phyloP scores from a whole-genome alignment of 192 early-diverging fungal genomes.

The Dimargaris verticillata region DNA sequence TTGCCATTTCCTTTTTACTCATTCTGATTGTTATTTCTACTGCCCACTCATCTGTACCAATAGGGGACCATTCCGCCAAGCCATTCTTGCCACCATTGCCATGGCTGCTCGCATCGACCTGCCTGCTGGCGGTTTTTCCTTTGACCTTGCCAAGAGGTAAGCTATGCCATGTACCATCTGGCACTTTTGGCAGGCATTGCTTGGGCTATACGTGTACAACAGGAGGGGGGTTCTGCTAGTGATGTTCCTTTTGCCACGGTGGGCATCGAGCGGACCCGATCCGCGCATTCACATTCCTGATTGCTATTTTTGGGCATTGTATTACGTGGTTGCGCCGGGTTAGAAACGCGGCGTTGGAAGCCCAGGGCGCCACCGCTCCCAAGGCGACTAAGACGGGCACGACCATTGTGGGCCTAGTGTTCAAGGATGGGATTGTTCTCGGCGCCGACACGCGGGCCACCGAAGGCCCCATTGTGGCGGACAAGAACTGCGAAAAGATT shows the following conservation, averaged over 20 bases:
- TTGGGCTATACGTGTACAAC: no score
- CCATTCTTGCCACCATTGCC: neutral
- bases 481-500: conserved; percentile 99
- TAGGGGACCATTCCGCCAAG: neutral
- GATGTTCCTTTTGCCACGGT: no score
- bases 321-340: no score
- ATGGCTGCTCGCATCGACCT: neutral
- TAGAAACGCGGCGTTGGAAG: conserved; percentile 56
- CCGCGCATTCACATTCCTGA: no score
- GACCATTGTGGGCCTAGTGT: conserved; percentile 87
- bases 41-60: neutral
- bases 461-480: conserved; percentile 82
- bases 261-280: no score
- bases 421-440: conserved; percentile 86
- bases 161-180: no score
- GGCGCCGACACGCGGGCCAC: conserved; percentile 97
- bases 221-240: no score
- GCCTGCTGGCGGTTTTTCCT: neutral
- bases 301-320: no score
- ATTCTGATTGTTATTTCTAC: neutral
- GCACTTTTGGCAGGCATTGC: no score
- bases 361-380: conserved; percentile 63
- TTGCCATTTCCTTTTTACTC: neutral
- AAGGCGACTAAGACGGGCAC: conserved; percentile 90
- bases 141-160: neutral